Conservation (phyloP, 768 basidiomycete species). For the Filobasidium wieringae region DNA sequence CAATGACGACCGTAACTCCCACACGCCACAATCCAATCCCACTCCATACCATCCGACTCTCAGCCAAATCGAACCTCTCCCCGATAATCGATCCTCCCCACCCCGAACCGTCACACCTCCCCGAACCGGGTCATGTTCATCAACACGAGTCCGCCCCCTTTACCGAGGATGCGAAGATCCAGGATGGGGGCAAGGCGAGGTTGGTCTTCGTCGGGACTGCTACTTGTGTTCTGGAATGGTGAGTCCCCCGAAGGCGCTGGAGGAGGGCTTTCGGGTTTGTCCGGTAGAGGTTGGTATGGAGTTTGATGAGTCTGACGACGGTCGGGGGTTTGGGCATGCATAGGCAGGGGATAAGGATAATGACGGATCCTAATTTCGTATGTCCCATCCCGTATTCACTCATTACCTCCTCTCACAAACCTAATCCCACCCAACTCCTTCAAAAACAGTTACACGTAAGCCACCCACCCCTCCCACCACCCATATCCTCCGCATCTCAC, state of each 20-base stretch:
- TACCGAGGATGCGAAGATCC: not conserved
- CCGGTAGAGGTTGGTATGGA: not conserved
- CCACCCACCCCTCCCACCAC: not conserved
- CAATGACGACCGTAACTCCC: too few species aligned
- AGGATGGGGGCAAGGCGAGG: conserved; percentile 6
- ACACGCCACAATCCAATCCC: not conserved
- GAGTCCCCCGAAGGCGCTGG: too few species aligned
- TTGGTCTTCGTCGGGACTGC: conserved; percentile 13
- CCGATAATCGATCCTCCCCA: not conserved
- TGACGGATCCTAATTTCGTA: conserved; percentile 16
- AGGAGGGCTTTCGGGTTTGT: not conserved
- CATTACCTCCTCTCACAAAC: not conserved
- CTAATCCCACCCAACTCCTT: not conserved
- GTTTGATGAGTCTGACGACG: not conserved
- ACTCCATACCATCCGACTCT: not conserved
- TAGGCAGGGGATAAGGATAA: conserved; percentile 10
- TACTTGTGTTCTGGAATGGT: conserved; percentile 14
- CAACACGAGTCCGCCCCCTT: not conserved
- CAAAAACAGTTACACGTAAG: conserved; percentile 3
- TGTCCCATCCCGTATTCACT: not conserved
- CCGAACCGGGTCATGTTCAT: not conserved
- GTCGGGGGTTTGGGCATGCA: not conserved
- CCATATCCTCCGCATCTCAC: not conserved
- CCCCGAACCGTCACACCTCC: not conserved
- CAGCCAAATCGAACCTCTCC: not conserved